Evolutionary conservation across 371 early-diverging fungal genomes (phyloP).

Genomic region (Haplosporangium sp.): DNA sequence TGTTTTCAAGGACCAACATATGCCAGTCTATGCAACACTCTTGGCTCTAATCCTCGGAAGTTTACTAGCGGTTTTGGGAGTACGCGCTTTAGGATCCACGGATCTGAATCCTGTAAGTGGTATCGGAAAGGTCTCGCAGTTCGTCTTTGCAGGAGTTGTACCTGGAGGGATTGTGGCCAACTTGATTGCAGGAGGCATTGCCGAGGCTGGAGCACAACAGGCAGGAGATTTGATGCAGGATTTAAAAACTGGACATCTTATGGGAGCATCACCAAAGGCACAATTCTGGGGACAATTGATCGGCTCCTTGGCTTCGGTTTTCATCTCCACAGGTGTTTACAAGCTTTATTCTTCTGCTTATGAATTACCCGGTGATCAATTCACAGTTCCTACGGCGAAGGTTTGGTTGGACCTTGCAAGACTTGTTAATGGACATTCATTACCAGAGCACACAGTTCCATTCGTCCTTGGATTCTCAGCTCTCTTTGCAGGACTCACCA

Average conservation of each 20-base stretch:
- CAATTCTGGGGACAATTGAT: constrained; percentile 90
- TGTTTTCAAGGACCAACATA: constrained; percentile 65
- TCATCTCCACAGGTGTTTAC: constrained; percentile 77
- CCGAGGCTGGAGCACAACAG: constrained; percentile 83
- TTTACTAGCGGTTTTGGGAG: constrained; percentile 67
- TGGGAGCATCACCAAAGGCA: constrained; percentile 85
- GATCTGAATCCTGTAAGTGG: constrained; percentile 88
- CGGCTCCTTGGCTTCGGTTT: constrained; percentile 80
- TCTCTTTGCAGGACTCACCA: constrained; percentile 69
- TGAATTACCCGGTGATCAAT: constrained; percentile 76
- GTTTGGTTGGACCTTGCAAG: constrained; percentile 88
- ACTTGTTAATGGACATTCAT: constrained; percentile 80
- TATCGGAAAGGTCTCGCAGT: constrained; percentile 89
- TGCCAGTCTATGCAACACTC: constrained; percentile 60
- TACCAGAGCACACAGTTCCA: constrained; percentile 73
- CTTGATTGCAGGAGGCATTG: constrained; percentile 87
- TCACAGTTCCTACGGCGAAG: constrained; percentile 83
- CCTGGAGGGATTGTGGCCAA: constrained; percentile 83
- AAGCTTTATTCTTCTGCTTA: constrained; percentile 79
- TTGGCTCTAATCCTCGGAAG: constrained; percentile 62
- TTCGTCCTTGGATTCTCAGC: constrained; percentile 70
- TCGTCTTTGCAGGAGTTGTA: constrained; percentile 80
- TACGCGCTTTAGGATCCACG: constrained; percentile 84
- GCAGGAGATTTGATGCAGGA: constrained; percentile 91
- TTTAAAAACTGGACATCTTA: constrained; percentile 86